Percentiles rank a stretch among this genome's conserved stretches.
These are phyloP conservation scores for Neurospora hispaniola DNA, from an alignment of 495 filamentous ascomycete genomes.

Conservation along the genomic window DNA sequence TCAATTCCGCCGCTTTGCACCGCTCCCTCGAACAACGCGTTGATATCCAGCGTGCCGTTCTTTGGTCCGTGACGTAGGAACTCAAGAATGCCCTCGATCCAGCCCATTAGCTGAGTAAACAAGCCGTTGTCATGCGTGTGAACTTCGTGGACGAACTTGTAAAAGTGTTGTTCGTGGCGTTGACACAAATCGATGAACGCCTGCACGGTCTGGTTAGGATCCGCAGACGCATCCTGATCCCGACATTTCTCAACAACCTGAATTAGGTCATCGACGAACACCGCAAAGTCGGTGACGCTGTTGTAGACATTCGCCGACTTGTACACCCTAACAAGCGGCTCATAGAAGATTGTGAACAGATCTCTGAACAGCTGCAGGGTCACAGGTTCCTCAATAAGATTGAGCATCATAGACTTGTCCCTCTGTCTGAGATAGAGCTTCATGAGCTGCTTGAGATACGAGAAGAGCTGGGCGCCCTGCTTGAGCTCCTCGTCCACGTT, in stretches of 20 bases:
- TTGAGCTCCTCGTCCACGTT: slow-evolving; percentile 83
- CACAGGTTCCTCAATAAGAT: slow-evolving; percentile 87
- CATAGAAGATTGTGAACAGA: slow-evolving; percentile 97
- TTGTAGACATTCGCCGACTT: slow-evolving; percentile 98
- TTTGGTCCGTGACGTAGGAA: slow-evolving; percentile 80
- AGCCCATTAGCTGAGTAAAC: slow-evolving; percentile 90
- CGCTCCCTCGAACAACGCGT: slow-evolving; percentile 76
- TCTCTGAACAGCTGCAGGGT: slow-evolving; percentile 90
- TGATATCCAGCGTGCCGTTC: slow-evolving; percentile 80
- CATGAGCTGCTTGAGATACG: slow-evolving; percentile 85
- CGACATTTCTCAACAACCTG: slow-evolving; percentile 78
- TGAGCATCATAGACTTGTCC: slow-evolving; percentile 95
- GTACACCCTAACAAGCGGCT: slow-evolving; percentile 90
- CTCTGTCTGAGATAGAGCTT: slow-evolving; percentile 86
- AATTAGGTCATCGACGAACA: slow-evolving; percentile 87
- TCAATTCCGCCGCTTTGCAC: slow-evolving; percentile 56
- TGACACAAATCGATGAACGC: slow-evolving; percentile 95
- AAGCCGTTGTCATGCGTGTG: slow-evolving; percentile 96
- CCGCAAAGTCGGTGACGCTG: slow-evolving; percentile 89
- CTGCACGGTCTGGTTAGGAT: slow-evolving; percentile 98
- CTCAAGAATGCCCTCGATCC: slow-evolving; percentile 93
- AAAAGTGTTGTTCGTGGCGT: slow-evolving; percentile 91
- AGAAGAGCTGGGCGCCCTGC: slow-evolving; percentile 80
- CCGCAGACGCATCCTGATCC: slow-evolving; percentile 81
- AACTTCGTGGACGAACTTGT: slow-evolving; percentile 97